Conservation (phyloP, 768 basidiomycete species). For the Kwoniella dejecticola region DNA sequence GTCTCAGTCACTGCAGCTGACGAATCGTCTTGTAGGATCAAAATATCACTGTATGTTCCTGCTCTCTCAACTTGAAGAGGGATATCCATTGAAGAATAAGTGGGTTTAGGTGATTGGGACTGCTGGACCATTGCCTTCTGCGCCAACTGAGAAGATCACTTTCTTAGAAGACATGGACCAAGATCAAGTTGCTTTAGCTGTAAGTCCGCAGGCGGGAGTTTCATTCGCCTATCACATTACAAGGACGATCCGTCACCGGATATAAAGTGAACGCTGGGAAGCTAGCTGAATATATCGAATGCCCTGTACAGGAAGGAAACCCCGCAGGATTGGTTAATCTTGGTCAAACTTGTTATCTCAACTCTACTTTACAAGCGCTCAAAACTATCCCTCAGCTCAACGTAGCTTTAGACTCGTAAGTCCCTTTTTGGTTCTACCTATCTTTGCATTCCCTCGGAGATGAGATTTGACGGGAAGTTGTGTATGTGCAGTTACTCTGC, state of each 20-base stretch:
- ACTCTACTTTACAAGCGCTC: conserved; percentile 89
- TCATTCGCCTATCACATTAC: not conserved
- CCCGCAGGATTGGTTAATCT: conserved; percentile 58
- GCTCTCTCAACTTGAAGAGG: too few species aligned
- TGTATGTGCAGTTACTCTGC: not conserved
- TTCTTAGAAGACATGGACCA: conserved; percentile 86
- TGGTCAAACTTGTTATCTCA: conserved; percentile 98
- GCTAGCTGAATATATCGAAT: not conserved
- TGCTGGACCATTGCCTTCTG: conserved; percentile 85
- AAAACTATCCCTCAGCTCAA: conserved; percentile 85
- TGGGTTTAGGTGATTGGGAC: conserved; percentile 71
- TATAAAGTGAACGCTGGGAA: not conserved
- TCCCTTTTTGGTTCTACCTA: not conserved
- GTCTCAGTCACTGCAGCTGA: not conserved
- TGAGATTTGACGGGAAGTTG: not conserved
- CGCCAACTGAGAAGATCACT: conserved; percentile 73
- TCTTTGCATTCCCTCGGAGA: not conserved
- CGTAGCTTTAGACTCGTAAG: conserved; percentile 9
- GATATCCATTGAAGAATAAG: conserved; percentile 64
- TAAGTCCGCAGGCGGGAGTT: conserved; percentile 56
- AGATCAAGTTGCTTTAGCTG: conserved; percentile 73
- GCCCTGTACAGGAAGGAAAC: conserved; percentile 22
- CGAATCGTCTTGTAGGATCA: conserved; percentile 64
- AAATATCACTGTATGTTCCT: conserved; percentile 54
- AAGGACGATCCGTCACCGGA: too few species aligned